phyloP scores from a whole-genome alignment of 805 yeast genomes.

The Komagataella mondaviorum region DNA sequence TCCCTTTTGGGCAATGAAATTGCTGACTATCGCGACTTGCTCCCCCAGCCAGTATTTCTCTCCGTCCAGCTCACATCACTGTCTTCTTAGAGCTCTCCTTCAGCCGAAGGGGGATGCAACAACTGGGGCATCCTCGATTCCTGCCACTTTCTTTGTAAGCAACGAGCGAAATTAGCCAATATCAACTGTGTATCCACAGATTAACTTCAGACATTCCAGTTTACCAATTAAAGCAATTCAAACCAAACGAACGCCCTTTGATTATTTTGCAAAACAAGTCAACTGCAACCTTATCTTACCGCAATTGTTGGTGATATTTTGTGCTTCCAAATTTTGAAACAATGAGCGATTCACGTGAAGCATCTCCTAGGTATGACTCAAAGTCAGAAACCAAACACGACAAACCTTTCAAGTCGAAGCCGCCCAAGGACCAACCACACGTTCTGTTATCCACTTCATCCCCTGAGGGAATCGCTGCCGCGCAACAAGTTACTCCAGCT shows the following conservation, averaged over 20 bases:
- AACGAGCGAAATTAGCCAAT: not conserved
- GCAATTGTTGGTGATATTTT: not conserved
- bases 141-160: not conserved
- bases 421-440: conserved; percentile 4
- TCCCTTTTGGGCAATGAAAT: not conserved
- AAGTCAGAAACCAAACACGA: not conserved
- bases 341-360: not conserved
- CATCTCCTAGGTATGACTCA: not conserved
- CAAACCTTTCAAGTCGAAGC: not conserved
- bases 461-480: conserved; percentile 82
- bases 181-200: not conserved
- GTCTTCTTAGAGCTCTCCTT: not conserved
- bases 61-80: not conserved
- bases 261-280: not conserved
- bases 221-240: not conserved
- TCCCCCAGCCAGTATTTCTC: not conserved
- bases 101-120: not conserved
- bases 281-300: not conserved
- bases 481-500: conserved; percentile 71
- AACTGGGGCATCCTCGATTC: not conserved
- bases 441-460: conserved; percentile 55
- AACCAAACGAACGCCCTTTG: not conserved
- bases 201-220: not conserved
- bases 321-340: not conserved
- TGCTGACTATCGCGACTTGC: not conserved